Conservation (phyloP, 1,284 basidiomycete genomes). For the Erythrobasidium hasegawianum region DNA sequence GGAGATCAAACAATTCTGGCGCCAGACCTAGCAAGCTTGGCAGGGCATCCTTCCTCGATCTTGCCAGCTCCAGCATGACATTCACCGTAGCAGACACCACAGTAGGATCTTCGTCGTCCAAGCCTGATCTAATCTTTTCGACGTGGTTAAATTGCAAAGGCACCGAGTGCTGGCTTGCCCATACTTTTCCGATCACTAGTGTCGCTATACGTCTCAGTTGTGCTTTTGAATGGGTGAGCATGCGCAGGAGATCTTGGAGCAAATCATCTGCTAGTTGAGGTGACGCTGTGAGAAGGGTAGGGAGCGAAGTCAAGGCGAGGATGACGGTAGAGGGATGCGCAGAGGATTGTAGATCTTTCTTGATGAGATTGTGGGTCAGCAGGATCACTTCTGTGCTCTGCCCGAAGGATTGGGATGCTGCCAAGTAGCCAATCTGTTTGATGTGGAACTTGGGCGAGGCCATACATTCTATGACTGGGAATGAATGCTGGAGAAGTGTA, state of each 20-base stretch:
- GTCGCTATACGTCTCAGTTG: slow-evolving; percentile 49
- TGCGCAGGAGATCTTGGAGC: slow-evolving; percentile 74
- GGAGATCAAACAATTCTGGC: slow-evolving; percentile 87
- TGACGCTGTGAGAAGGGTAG: slow-evolving; percentile 60
- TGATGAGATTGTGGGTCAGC: slow-evolving; percentile 93
- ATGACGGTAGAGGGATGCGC: slow-evolving; percentile 22
- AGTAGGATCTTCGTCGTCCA: slow-evolving; percentile 78
- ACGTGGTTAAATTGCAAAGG: slow-evolving; percentile 42
- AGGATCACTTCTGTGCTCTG: slow-evolving; percentile 95
- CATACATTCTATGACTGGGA: slow-evolving; percentile 97
- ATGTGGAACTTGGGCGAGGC: slow-evolving; percentile 83
- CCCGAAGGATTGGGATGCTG: slow-evolving; percentile 85
- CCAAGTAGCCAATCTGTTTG: slow-evolving; percentile 94
- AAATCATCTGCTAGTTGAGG: slow-evolving; percentile 82
- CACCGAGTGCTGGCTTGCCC: slow-evolving; percentile 14
- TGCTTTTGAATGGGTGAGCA: slow-evolving; percentile 86
- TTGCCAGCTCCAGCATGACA: slow-evolving; percentile 87
- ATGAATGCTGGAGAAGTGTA: slow-evolving; percentile 74
- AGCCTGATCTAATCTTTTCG: slow-evolving; percentile 72
- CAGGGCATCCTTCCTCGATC: slow-evolving; percentile 59
- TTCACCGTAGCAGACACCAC: slow-evolving; percentile 91
- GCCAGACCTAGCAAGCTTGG: slow-evolving; percentile 58
- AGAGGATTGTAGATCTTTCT: slow-evolving; percentile 66
- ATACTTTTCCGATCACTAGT: slow-evolving; percentile 40
- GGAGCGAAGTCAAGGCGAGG: slow-evolving; percentile 19